phyloP scores from a whole-genome alignment of 2,329 filamentous ascomycete genomes.

The Aureobasidium sp. region DNA sequence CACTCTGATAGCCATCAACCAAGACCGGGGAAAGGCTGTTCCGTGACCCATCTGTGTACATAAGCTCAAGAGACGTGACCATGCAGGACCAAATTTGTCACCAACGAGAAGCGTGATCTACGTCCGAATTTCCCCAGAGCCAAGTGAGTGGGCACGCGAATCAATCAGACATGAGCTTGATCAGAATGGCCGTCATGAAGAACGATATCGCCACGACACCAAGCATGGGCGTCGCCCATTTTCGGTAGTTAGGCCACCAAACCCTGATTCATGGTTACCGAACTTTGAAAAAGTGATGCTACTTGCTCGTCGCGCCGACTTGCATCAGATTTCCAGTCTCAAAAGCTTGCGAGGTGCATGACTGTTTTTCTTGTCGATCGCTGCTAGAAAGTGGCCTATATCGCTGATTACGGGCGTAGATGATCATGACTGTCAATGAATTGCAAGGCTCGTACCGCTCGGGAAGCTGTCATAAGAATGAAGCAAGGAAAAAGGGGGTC shows the following conservation, averaged over 20 bases:
- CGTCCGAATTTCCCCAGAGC: constrained; percentile 6
- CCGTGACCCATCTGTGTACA: neutral
- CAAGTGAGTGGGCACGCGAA: neutral
- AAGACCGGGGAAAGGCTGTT: neutral
- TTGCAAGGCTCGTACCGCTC: constrained; percentile 9
- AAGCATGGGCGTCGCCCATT: neutral
- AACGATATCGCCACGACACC: neutral
- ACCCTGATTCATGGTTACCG: neutral
- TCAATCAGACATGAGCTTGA: constrained; percentile 9
- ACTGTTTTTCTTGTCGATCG: constrained; percentile 3
- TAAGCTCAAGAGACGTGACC: neutral
- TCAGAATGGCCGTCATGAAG: neutral
- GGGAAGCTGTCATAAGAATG: constrained; percentile 7
- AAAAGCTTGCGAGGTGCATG: neutral
- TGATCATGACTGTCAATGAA: neutral
- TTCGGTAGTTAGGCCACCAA: neutral
- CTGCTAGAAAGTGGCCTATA: neutral
- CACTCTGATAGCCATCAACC: neutral
- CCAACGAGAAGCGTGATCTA: neutral
- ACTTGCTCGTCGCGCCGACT: neutral
- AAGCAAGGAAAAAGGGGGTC: constrained; percentile 3
- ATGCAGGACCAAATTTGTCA: constrained; percentile 10
- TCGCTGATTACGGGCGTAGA: neutral
- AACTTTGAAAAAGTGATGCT: neutral
- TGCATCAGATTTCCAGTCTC: neutral